Percentiles rank a stretch among this genome's conserved stretches.
Conservation (phyloP, 2,329 filamentous ascomycete genomes). For the Chaetomium olivaceum region DNA sequence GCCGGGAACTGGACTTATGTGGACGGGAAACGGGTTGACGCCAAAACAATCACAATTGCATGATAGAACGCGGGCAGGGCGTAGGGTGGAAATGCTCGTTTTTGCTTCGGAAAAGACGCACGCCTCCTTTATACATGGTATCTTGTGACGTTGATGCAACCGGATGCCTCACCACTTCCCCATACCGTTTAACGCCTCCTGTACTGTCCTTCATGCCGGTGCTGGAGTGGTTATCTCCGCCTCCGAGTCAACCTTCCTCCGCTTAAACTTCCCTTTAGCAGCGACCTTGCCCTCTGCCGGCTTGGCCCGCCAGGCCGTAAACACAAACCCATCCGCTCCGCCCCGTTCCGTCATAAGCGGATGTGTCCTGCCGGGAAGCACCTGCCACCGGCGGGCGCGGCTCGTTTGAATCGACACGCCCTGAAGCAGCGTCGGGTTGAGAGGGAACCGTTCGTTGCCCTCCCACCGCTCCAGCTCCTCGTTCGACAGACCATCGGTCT, state of each 20-base stretch:
- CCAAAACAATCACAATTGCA: not conserved
- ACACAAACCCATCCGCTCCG: slow-evolving; percentile 86
- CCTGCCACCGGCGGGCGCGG: slow-evolving; percentile 80
- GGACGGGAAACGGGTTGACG: not conserved
- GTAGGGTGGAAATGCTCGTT: not conserved
- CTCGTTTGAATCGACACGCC: slow-evolving; percentile 80
- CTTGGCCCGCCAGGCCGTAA: slow-evolving; percentile 78
- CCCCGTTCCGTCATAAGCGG: slow-evolving; percentile 89
- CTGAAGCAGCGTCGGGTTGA: slow-evolving; percentile 83
- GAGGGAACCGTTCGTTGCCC: slow-evolving; percentile 73
- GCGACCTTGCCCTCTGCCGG: slow-evolving; percentile 79
- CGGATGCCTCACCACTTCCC: not conserved
- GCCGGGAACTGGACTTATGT: not conserved
- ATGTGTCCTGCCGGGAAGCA: slow-evolving; percentile 87
- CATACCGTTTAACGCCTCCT: not conserved
- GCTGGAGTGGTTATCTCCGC: slow-evolving; percentile 20
- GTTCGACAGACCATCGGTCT: slow-evolving; percentile 46
- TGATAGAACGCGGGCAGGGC: slow-evolving; percentile 3
- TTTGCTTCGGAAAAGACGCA: not conserved
- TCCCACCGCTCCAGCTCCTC: slow-evolving; percentile 58
- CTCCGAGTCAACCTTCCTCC: slow-evolving; percentile 44
- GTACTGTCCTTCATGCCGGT: not conserved
- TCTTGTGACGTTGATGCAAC: slow-evolving; percentile 9
- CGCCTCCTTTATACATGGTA: slow-evolving; percentile 8
- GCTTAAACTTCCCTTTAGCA: slow-evolving; percentile 77